Base-by-base conservation (phyloP, 768 basidiomycete genomes). In the Lyophyllum decastes region DNA sequence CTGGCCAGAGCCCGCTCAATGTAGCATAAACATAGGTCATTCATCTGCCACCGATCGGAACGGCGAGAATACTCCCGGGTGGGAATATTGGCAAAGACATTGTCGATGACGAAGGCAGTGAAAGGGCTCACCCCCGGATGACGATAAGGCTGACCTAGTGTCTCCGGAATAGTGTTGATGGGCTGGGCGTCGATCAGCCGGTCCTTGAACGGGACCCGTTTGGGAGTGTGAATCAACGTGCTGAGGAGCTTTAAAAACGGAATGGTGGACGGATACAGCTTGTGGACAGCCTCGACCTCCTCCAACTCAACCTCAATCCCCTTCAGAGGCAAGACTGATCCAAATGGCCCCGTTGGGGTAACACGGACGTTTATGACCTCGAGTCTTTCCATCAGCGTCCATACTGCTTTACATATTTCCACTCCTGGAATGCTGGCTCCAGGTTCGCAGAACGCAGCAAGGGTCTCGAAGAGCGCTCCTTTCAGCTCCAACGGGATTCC, bases 401-500 rank as follows among this genome's bases (percentile, higher is more conserved):
- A 95, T 0, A 94, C 86, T 4, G 84, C 83, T 67, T 85, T 86
- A 70, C 92, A 92, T 38, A 94, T 84, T 65, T 95, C 92, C 12
- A 89, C 83, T 6, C 90, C 92, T 0, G 82, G 74, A 11, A 71
- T 65, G 1, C 91, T 89, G 0, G 88, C 92, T 9, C 91, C 92
- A 7, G 92, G 88, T 52, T 85, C 81, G 59, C 92, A 91, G 73
- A 96, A 95, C 1, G 92, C 86, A 6, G 90, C 82, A 8, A 95
- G 76, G 0, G 92, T 84, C 41, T 91, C 85, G 61, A 95, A 91
- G 3, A 95, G 75, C 0, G 90, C 85, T 5, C 92, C 94, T 63
- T 96, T 96, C 49, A 96, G 78, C 64, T 95, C 92, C n/a, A 95
- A 78, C 1, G 94, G 92, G n/a, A 95, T 81, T 11, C 87, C 81